Evolutionary conservation across 139 green algal species (phyloP).

Genomic region (Chlamydomonas incerta): DNA sequence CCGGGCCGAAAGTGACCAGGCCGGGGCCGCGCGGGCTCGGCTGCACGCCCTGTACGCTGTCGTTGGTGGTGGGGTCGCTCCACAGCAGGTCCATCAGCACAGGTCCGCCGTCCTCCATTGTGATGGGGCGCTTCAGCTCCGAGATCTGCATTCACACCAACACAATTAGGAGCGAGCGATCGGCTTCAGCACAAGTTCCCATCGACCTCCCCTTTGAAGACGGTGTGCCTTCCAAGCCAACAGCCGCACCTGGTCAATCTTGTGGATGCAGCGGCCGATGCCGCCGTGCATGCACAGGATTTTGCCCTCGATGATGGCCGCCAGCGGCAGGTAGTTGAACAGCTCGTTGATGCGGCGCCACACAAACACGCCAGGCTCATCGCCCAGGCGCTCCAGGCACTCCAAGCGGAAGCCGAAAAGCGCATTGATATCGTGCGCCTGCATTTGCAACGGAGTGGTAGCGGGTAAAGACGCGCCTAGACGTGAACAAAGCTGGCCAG

Average conservation of each 20-base stretch:
- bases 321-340: constrained; percentile 99
- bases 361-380: constrained; percentile 83
- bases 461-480: too few relatives aligned
- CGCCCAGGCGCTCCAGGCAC: constrained; percentile 95
- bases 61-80: constrained; percentile 97
- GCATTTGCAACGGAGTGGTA: too few relatives aligned
- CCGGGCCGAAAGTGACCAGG: constrained; percentile 97
- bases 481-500: too few relatives aligned
- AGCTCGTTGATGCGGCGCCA: constrained; percentile 97
- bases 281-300: constrained; percentile 99
- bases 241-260: constrained; percentile 65
- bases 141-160: constrained; percentile 96
- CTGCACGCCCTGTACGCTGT: constrained; percentile 92
- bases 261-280: constrained; percentile 94
- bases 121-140: constrained; percentile 90
- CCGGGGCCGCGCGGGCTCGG: constrained; percentile 91
- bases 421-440: constrained; percentile 96
- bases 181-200: too few relatives aligned
- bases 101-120: constrained; percentile 94
- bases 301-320: constrained; percentile 94
- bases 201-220: too few relatives aligned
- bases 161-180: too few relatives aligned
- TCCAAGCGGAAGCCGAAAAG: constrained; percentile 99
- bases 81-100: constrained; percentile 99
- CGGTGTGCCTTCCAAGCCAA: too few relatives aligned